Base-by-base conservation (phyloP, 352 stramenopile species). In the Phytopythium litorale region DNA sequence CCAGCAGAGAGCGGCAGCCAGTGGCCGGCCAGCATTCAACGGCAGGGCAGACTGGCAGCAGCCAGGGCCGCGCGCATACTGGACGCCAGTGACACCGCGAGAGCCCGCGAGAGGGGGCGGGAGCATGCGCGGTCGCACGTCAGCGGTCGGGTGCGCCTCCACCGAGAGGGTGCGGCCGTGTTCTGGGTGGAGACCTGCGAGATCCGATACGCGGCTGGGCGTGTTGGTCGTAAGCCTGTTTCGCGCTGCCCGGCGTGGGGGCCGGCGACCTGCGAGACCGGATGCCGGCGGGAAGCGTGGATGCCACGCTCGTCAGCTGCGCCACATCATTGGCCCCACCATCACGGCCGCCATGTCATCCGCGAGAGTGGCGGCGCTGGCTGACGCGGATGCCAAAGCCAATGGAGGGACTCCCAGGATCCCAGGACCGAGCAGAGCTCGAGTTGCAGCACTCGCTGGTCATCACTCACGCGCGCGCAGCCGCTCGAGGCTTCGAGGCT, bases 271-370 rank as follows among this genome's bases (percentile, higher is more conserved):
- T 51, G n/a, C 5, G 45, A 51, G 19, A 51, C 0, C 6, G 0
- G 21, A 19, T 51, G 21, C n/a, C 25, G 11, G 45, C 45, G 45
- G 45, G 45, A 51, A 51, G 45, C 9, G 8, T 16, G 45, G 45
- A n/a, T 51, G 45, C 7, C n/a, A 51, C 45, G n/a, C 45, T 28
- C 19, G 45, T 51, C 45, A 51, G 45, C 45, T 51, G 45, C 38
- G 12, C 38, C 28, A 2, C 28, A 30, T 30, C 28, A 30, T 30
- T 2, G 28, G 28, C 33, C 33, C 3, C 2, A 9, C n/a, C n/a
- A n/a, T n/a, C n/a, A n/a, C n/a, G n/a, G n/a, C n/a, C n/a, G n/a
- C 33, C 33, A 38, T 38, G 33, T 38, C 33, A 38, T 38, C 33
- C 33, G 28, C 28, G 28, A 30, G 28, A 30, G 28, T 30, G 28